Evolutionary conservation across 495 filamentous ascomycete genomes (phyloP), one percentile per base, ranked within the genome.

Genomic region (Lasiosphaeriaceae sp.): DNA sequence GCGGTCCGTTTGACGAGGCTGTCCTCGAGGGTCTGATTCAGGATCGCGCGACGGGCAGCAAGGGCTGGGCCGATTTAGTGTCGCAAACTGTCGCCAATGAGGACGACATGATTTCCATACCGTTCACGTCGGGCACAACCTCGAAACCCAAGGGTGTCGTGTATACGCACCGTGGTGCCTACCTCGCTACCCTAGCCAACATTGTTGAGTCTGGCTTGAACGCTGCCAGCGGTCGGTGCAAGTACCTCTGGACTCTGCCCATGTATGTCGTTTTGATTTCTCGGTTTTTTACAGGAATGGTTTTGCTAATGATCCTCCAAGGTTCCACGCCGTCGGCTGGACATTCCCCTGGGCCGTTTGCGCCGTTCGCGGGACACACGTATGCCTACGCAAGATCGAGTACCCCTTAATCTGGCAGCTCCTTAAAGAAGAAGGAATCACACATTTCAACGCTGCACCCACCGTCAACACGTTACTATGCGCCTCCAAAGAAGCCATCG

Each of bases 401-500:
- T 98, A 98, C 64, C 83, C 88, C 0, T 78, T 91, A 54, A 96
- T 98, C 56, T 98, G 94, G 94, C 75, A 78, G 37, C 69, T 97
- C 8, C 77, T 98, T 22, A 93, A 90, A 64, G 77, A 88, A 37
- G 90, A 96, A 65, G 74, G 80, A 12, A 86, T 97, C 54, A 97
- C 91, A 6, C 94, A 98, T 73, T 97, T 92, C 79, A 93, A 91
- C 65, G 94, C 94, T 5, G 94, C 94, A 5, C 94, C 94, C 14
- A 98, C 94, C 2, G 94, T 98, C 46, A 97, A 97, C 71, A 98
- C 92, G 0, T 74, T 97, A 2, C 83, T 98, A 8, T 97, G 94
- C 71, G 85, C 85, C 31, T 79, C 86, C 0, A 73, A 80, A 39
- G 83, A 89, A 63, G 94, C 94, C 2, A 82, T 80, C 57, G 73